Base-by-base conservation (phyloP, 176 grass and related monocot species). In the Bromus sterilis region DNA sequence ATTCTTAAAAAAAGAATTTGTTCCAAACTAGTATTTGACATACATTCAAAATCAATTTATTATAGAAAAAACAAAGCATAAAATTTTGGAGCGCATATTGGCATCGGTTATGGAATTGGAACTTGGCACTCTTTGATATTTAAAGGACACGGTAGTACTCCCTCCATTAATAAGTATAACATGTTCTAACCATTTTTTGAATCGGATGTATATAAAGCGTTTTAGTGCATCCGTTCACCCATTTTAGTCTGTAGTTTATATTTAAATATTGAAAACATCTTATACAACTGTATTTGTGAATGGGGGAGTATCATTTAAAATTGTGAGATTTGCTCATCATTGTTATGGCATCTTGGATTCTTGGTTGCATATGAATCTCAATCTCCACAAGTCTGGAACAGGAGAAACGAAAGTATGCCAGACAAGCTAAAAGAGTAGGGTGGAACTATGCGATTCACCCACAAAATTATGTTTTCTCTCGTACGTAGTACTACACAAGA, bases 291-390 rank as follows among this genome's bases (percentile, higher is more conserved):
- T n/a, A n/a, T n/a, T n/a, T n/a, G n/a, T n/a, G n/a, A n/a, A n/a
- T n/a, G n/a, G n/a, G n/a, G n/a, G n/a, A n/a, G n/a, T n/a, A n/a
- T n/a, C n/a, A n/a, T n/a, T n/a, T n/a, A n/a, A n/a, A n/a, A n/a
- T n/a, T 48, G 3, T 34, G 37, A 56, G 14, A 18, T 87, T 71
- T 87, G 28, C 59, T 64, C 78, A 83, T 65, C 14, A 68, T 79
- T 42, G 39, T 37, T 48, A 20, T 35, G 12, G 40, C 25, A 84
- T 89, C 75, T 85, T 76, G 13, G 61, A 68, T 69, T 89, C 75
- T 85, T 76, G 13, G 61, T 75, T 69, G 82, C 51, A 75, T 33
- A 80, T 16, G 10, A 69, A 80, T 75, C 51, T 61, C 11, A n/a
- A n/a, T n/a, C n/a, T 5, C 1, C 6, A 66, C 43, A 25, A n/a